Evolutionary conservation across 1,139 yeast species (phyloP), one percentile per base, ranked within the genome.

Genomic region (Hansenula sp.): DNA sequence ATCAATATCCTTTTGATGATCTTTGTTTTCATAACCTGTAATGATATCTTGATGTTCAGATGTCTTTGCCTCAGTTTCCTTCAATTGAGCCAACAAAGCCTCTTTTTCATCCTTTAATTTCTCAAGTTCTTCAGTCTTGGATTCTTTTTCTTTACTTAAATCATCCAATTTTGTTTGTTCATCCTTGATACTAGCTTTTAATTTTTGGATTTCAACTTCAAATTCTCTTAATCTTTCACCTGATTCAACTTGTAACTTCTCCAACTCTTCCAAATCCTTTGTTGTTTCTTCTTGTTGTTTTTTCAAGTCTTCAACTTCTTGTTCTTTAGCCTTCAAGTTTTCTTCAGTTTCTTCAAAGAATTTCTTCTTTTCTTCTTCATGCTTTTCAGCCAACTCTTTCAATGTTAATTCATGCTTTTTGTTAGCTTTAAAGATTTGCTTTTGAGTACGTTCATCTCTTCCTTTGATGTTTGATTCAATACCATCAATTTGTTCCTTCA

Each of bases 281-380:
- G 45, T 38, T 18, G 50, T 49, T 8, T 43, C 41, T 8, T 34
- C 43, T 34, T 54, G 57, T 17, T 43, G 42, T 18, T 29, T 37
- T 41, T 52, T 51, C 12, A 51, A 40, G n/a, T 45, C 39, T 24
- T 52, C 55, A 38, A 53, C 43, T n/a, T 47, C 56, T 22, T 43
- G 39, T 18, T 39, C 31, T 37, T 51, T 52, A 17, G 40, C 40
- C 22, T 40, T 29, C 29, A 48, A 46, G 25, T 45, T 46, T 24
- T 37, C 32, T 27, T 51, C 53, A 22, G 51, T 51, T 38, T 54
- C 56, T 31, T 52, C 51, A 21, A 36, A 34, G 33, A 39, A 43
- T n/a, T 33, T 37, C 27, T 45, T 38, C 41, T 50, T 53, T 10
- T 42, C 39, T 30, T 48, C 55, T 28, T 42, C 55, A 31, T 50